phyloP scores from a whole-genome alignment of 2,329 filamentous ascomycete species.

The Ceratocystis harringtonii region DNA sequence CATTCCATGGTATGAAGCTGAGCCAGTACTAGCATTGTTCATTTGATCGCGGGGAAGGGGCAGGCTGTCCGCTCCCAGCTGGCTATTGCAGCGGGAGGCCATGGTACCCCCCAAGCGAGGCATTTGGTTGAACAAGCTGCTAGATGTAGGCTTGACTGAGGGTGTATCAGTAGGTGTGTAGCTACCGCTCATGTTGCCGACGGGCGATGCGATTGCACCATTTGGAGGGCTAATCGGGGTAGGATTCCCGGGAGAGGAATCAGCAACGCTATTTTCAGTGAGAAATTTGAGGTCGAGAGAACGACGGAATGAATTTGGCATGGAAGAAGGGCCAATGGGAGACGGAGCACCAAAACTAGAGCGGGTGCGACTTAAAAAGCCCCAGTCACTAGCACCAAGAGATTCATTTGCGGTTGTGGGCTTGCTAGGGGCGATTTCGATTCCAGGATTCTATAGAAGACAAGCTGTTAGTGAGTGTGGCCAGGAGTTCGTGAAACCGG shows the following conservation, averaged over 20 bases:
- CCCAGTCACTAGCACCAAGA: constrained; percentile 26
- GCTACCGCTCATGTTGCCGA: constrained; percentile 11
- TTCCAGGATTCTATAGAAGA: constrained; percentile 6
- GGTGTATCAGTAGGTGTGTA: constrained; percentile 6
- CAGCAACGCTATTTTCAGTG: constrained; percentile 26
- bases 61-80: constrained; percentile 10
- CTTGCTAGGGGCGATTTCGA: constrained; percentile 26
- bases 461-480: not conserved
- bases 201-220: constrained; percentile 10
- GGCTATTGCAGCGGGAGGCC: constrained; percentile 9
- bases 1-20: constrained; percentile 23
- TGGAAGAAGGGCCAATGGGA: constrained; percentile 14
- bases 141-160: not conserved
- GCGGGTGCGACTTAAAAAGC: constrained; percentile 8
- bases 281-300: constrained; percentile 42
- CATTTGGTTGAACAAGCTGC: constrained; percentile 13
- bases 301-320: constrained; percentile 32
- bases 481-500: not conserved
- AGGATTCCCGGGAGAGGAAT: constrained; percentile 4
- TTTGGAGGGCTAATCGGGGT: constrained; percentile 17
- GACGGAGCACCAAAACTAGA: constrained; percentile 11
- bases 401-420: constrained; percentile 24
- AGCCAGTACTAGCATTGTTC: not conserved
- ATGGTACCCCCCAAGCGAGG: constrained; percentile 12
- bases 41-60: constrained; percentile 7